These are phyloP conservation scores for Phytophthora kernoviae DNA, from an alignment of 352 stramenopile genomes.

Conservation along the genomic window DNA sequence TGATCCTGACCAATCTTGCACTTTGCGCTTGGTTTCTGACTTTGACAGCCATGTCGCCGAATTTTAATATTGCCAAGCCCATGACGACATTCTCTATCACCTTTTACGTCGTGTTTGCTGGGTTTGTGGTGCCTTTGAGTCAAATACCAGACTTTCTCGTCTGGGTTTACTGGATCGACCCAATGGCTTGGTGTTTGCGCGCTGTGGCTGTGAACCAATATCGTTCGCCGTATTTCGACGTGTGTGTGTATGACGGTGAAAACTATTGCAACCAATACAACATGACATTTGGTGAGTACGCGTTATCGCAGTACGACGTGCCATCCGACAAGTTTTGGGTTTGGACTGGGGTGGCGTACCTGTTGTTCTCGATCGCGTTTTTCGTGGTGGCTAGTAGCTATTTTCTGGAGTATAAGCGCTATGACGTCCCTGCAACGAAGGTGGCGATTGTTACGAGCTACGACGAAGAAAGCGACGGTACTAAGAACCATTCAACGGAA, in stretches of 20 bases:
- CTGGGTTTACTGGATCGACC: constrained; percentile 69
- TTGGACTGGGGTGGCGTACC: constrained; percentile 21
- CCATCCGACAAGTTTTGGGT: constrained; percentile 38
- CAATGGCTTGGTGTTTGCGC: constrained; percentile 49
- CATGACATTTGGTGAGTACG: constrained; percentile 38
- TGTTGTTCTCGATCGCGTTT: constrained; percentile 27
- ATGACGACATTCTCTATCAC: background rate
- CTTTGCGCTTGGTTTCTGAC: background rate
- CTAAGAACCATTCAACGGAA: constrained; percentile 2
- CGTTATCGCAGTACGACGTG: constrained; percentile 30
- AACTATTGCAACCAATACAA: constrained; percentile 33
- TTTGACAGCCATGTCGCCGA: background rate
- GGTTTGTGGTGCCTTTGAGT: constrained; percentile 22
- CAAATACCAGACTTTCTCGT: constrained; percentile 34
- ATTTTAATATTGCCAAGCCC: background rate
- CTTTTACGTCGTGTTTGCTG: constrained; percentile 25
- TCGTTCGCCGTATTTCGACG: constrained; percentile 25
- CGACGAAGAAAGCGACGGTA: background rate
- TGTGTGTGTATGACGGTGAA: constrained; percentile 29
- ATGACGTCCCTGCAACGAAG: constrained; percentile 17
- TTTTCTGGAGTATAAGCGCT: constrained; percentile 33
- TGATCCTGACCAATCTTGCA: background rate
- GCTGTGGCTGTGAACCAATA: constrained; percentile 43
- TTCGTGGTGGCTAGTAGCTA: constrained; percentile 28
- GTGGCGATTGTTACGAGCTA: constrained; percentile 11